Base-by-base conservation (phyloP, 2,329 filamentous ascomycete species). In the Penicillium psychrosexuale region DNA sequence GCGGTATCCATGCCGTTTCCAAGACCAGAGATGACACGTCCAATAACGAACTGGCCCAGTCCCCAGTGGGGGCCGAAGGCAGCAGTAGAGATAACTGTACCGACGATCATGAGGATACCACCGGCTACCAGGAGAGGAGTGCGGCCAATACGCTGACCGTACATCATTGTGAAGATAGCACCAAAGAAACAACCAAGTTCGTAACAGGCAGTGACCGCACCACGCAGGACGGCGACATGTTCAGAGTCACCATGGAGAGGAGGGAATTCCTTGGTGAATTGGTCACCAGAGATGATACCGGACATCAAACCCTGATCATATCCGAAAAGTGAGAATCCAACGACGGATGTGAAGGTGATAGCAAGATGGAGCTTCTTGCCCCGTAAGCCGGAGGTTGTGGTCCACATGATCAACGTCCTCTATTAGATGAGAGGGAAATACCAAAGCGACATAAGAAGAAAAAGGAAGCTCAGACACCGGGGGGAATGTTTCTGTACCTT, bases 291-390 rank as follows among this genome's bases (percentile, higher is more conserved):
- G 36, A 72, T 61, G 43, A 72, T 59, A 53, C 69, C 69, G 22
- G 67, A 66, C 62, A 72, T 70, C 56, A 72, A 52, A 45, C 69
- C 70, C 60, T 72, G 70, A 53, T 72, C 67, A 56, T 71, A 72
- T 46, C 70, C 70, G 57, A 72, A 72, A 24, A 84, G 78, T 8
- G 84, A 72, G 72, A 85, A 85, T 15, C 81, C 83, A 30, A 66
- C 50, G n/a, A 69, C 67, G 40, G 68, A 66, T n/a, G 63, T 66
- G 30, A 71, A 51, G 51, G 68, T 71, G 56, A 69, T 61, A 36
- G 51, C 54, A 8, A 57, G 11, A 42, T 53, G 59, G 51, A 61
- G 59, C 47, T 47, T 63, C 38, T 58, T 55, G 62, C 68, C 68
- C 56, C 58, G 54, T 15, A 70, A 53, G 51, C 68, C 68, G 37